Percentiles rank a stretch among this genome's conserved stretches.
Evolutionary conservation across 1,284 basidiomycete species (phyloP).

Genomic region (Pseudozyma thailandica): DNA sequence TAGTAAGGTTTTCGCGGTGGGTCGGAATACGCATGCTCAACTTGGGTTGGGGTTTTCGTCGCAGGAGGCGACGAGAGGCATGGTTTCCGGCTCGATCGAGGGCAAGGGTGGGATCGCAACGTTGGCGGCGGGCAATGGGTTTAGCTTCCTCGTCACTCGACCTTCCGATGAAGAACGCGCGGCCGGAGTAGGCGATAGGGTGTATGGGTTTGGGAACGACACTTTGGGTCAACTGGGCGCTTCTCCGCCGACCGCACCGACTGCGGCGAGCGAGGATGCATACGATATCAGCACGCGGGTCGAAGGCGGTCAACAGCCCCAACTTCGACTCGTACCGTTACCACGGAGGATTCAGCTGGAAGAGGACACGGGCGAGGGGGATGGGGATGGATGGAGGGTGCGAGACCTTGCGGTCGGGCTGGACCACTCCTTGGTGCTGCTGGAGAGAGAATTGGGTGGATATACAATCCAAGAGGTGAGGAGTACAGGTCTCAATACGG

Average conservation of each 20-base stretch:
- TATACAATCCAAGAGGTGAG: conserved; percentile 8
- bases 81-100: conserved; percentile 19
- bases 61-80: conserved; percentile 46
- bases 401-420: conserved; percentile 8
- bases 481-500: conserved; percentile 48
- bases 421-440: conserved; percentile 32
- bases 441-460: conserved; percentile 11
- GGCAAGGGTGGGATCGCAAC: conserved; percentile 11
- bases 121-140: conserved; percentile 15
- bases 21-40: conserved; percentile 40
- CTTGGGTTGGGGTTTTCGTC: conserved; percentile 34
- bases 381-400: conserved; percentile 12
- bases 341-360: conserved; percentile 9
- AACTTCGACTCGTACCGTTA: conserved; percentile 22
- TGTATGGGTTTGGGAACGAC: conserved; percentile 34
- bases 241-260: neutral
- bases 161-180: neutral
- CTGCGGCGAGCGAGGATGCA: conserved; percentile 5
- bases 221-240: conserved; percentile 37
- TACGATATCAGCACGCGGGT: conserved; percentile 18
- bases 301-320: neutral
- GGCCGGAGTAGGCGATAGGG: neutral
- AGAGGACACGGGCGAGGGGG: neutral
- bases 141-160: conserved; percentile 23
- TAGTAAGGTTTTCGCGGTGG: conserved; percentile 30